Evolutionary conservation across 2,329 filamentous ascomycete species (phyloP), one percentile per base, ranked within the genome.

Genomic region (Claviceps lovelessii): DNA sequence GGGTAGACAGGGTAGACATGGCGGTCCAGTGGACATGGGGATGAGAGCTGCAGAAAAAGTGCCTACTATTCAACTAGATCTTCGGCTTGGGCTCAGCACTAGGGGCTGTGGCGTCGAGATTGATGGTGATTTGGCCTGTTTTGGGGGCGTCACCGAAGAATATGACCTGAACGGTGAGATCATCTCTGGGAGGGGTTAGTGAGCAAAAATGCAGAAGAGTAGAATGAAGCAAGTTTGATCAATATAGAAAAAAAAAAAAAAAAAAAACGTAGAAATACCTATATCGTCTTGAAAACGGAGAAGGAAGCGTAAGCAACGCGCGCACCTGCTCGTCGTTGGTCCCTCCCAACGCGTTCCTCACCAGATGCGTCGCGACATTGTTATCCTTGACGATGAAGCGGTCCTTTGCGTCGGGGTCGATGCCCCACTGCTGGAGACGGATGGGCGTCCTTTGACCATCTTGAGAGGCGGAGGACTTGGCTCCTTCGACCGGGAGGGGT

Each of bases 151-250:
- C 82, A 57, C 93, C 93, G 64, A 98, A 98, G 78, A 98, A 98
- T 65, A 98, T 95, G 58, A 98, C 93, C 69, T 98, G 89, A 17
- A 98, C 91, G 0, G 93, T 98, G 59, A 98, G 73, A 67, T 98
- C 93, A 67, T 98, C 93, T 61, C 89, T 91, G 47, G 4, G 11
- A 28, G 41, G 3, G 1, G 17, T 49, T 41, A 53, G 46, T 39
- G 23, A 23, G 3, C 23, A 3, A 29, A 7, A 28, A 10, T n/a
- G 50, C 17, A 11, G 2, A 45, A 23, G 23, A 23, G 23, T 3
- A 23, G 23, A 23, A 23, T 23, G 23, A 23, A 33, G 31, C 31
- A 33, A 33, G 31, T 33, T 9, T 33, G 8, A 37, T 35, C 6
- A 4, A 35, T 10, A 10, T 35, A 6, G 9, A 37, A 10, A 10